These are phyloP conservation scores for Daucus carota DNA, from an alignment of 129 eudicot genomes.

Conservation along the genomic window DNA sequence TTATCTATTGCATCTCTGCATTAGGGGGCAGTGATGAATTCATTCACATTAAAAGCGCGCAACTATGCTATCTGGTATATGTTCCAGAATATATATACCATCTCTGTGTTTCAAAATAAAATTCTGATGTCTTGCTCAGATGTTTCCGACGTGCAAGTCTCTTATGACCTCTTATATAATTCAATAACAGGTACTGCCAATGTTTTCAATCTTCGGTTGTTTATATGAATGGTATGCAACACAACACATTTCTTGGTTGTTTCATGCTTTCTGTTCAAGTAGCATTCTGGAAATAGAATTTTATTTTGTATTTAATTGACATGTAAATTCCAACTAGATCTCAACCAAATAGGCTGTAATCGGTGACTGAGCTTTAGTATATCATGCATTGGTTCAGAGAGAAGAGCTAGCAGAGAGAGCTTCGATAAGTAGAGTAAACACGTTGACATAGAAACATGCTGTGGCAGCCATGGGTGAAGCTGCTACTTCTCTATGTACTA, in stretches of 20 bases:
- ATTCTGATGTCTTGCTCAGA: neutral
- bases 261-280: neutral
- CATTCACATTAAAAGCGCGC: too few species aligned
- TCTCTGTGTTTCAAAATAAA: neutral
- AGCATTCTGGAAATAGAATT: neutral
- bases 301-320: neutral
- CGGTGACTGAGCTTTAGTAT: neutral
- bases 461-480: conserved; percentile 9
- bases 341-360: neutral
- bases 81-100: too few species aligned
- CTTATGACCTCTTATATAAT: neutral
- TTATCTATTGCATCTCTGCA: too few species aligned
- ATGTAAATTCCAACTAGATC: neutral
- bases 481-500: neutral
- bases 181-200: neutral
- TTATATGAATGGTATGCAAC: neutral
- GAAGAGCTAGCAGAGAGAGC: neutral
- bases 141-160: neutral
- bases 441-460: neutral
- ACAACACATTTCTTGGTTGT: neutral
- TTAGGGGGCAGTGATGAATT: too few species aligned
- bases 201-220: neutral
- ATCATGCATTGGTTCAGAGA: conserved; percentile 9
- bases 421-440: neutral
- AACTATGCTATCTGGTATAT: too few species aligned